Base-by-base conservation (phyloP, 768 basidiomycete species). In the Lanmaoa pseudosensibilis region DNA sequence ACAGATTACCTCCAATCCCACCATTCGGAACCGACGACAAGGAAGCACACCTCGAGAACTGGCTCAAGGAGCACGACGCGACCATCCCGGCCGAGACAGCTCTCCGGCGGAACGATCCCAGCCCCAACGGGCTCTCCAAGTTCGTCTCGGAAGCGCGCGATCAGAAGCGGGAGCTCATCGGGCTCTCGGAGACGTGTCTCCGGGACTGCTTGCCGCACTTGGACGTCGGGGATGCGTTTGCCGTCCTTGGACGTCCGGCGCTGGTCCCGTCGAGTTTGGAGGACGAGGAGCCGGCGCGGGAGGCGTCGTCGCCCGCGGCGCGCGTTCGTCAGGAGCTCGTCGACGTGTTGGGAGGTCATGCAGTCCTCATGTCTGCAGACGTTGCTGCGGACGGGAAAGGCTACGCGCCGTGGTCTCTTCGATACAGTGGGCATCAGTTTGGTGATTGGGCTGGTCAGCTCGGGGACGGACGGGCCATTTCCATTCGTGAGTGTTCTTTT, bases 401-500 rank as follows among this genome's bases (percentile, higher is more conserved):
- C 55, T 73, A 74, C 37, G 77, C 75, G 5, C 78, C 96, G 0
- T 98, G 93, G 92, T 87, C 90, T 5, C 78, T 94, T 32, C 80
- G 94, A 16, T 98, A 98, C 69, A 92, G 90, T 59, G 95, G 94
- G 1, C 91, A 93, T 66, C 92, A 94, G 63, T 94, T 94, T 65
- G 92, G 93, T 0, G 74, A 67, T 3, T 98, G 89, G 86, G 95
- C 97, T 1, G 94, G 94, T 25, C 97, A 98, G 68, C 79, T 99
- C 5, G 97, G 97, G 13, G 96, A 98, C 65, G 97, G 97, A 0
- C 81, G 97, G 18, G 96, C 97, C 1, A 91, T 93, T n/a, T 91
- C 90, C 10, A 83, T 99, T 49, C 73, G 85, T 84, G 62, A 60
- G 82, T 73, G 46, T 44, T 10, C 23, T 46, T 6, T 27, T 27